Percentiles rank a stretch among this genome's conserved stretches.
phyloP scores from a whole-genome alignment of 305 asterid genomes.

The Fraxinus baroniana region DNA sequence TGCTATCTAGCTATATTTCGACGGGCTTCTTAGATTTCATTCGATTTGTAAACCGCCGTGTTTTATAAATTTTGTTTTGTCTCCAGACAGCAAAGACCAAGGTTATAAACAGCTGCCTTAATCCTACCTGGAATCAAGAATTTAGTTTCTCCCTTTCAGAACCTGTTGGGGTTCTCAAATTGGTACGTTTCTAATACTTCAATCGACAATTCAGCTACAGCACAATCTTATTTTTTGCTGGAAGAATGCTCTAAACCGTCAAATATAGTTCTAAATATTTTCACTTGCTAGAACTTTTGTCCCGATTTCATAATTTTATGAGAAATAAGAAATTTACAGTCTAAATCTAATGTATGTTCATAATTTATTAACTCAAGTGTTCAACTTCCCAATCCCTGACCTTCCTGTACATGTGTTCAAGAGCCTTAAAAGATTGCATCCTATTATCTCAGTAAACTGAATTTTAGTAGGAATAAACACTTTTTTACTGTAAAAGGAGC shows the following conservation, averaged over 20 bases:
- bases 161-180: constrained; percentile 35
- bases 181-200: constrained; percentile 27
- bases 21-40: background rate
- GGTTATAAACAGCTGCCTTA: constrained; percentile 44
- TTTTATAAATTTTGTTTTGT: background rate
- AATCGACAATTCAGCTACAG: background rate
- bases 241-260: background rate
- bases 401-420: background rate
- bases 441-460: background rate
- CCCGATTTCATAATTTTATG: background rate
- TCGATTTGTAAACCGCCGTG: background rate
- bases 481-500: background rate
- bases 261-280: background rate
- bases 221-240: background rate
- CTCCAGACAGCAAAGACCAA: constrained; percentile 46
- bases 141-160: constrained; percentile 41
- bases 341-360: background rate
- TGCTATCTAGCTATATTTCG: background rate
- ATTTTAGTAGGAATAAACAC: background rate
- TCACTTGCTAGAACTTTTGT: background rate
- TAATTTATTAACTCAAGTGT: background rate
- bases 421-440: background rate
- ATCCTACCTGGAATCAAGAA: constrained; percentile 58
- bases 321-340: background rate
- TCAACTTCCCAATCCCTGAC: background rate